Evolutionary conservation across 768 basidiomycete genomes (phyloP).

Genomic region (Chalciporus chontae): DNA sequence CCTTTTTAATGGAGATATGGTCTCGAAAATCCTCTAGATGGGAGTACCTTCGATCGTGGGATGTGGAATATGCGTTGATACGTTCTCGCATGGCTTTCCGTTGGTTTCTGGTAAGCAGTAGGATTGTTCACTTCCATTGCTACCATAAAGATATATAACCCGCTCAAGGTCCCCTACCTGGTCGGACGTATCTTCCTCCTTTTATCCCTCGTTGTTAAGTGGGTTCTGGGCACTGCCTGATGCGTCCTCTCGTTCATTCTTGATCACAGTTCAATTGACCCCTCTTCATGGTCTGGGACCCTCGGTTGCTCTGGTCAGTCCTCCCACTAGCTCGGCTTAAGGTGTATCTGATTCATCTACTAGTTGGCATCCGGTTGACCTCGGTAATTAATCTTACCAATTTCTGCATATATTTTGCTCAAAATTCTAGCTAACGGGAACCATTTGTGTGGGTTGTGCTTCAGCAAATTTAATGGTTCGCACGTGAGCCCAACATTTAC

Average conservation of each 20-base stretch:
- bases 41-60: conserved; percentile 19
- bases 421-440: conserved; percentile 11
- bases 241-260: not conserved
- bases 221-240: not conserved
- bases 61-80: conserved; percentile 22
- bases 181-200: conserved; percentile 19
- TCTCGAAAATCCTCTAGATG: conserved; percentile 13
- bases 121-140: not conserved
- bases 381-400: conserved; percentile 9
- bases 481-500: conserved; percentile 14
- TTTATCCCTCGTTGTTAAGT: conserved; percentile 16
- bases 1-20: not conserved
- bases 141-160: not conserved
- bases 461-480: conserved; percentile 30
- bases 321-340: not conserved
- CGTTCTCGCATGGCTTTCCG: conserved; percentile 18
- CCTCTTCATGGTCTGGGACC: not conserved
- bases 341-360: not conserved
- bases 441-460: conserved; percentile 14
- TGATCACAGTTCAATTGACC: conserved; percentile 5
- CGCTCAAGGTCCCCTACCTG: conserved; percentile 22
- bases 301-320: conserved; percentile 20
- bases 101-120: conserved; percentile 22
- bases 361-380: conserved; percentile 5
- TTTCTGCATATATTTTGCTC: not conserved